Percentiles rank a stretch among this genome's conserved stretches.
phyloP scores from a whole-genome alignment of 2,329 filamentous ascomycete genomes.

The Hypoxylon sp. region DNA sequence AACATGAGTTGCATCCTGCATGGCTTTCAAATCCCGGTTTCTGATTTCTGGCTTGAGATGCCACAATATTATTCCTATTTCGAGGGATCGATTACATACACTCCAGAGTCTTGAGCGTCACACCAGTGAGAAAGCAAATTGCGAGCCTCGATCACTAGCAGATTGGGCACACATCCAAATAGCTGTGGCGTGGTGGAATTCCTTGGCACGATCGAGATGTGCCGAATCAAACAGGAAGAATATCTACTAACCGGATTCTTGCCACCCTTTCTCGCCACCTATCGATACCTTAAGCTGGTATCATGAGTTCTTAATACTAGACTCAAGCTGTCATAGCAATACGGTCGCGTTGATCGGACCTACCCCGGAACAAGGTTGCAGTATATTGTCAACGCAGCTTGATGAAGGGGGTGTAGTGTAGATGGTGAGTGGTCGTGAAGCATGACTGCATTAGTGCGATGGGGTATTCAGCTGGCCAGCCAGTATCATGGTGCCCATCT shows the following conservation, averaged over 20 bases:
- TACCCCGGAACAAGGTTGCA: conserved; percentile 16
- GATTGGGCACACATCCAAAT: conserved; percentile 5
- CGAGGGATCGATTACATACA: conserved; percentile 12
- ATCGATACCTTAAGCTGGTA: conserved; percentile 10
- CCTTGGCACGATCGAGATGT: conserved; percentile 6
- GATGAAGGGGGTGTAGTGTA: conserved; percentile 8
- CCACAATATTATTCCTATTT: conserved; percentile 4
- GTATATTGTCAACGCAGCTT: not conserved
- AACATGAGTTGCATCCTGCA: conserved; percentile 12
- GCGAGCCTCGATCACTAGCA: conserved; percentile 15
- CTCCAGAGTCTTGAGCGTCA: conserved; percentile 3
- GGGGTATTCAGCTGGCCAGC: conserved; percentile 29
- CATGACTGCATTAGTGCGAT: conserved; percentile 7
- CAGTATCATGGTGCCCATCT: conserved; percentile 1
- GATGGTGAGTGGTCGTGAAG: conserved; percentile 12
- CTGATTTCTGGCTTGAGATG: conserved; percentile 14
- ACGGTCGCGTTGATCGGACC: conserved; percentile 19
- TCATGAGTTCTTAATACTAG: conserved; percentile 17
- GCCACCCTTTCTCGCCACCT: not conserved
- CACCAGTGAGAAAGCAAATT: conserved; percentile 16
- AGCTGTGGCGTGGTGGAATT: conserved; percentile 11
- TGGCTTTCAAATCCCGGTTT: conserved; percentile 20
- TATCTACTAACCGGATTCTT: conserved; percentile 17
- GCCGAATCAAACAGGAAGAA: conserved; percentile 16
- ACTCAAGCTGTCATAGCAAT: conserved; percentile 7